Percentiles rank a stretch among this genome's conserved stretches.
Evolutionary conservation across 2,329 filamentous ascomycete species (phyloP).

Genomic region (Exophiala mesophila): DNA sequence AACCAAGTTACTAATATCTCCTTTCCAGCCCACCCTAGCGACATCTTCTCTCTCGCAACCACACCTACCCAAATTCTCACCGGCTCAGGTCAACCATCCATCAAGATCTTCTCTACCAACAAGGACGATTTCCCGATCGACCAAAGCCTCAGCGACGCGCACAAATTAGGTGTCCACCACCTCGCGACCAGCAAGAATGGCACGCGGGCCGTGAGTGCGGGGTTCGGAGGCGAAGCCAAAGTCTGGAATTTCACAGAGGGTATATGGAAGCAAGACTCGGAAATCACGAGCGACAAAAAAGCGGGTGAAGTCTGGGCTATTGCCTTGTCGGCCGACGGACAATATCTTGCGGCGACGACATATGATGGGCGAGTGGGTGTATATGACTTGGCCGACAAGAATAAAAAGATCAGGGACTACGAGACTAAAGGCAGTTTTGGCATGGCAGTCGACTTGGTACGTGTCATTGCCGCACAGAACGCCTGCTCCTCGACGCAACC

Average conservation of each 20-base stretch:
- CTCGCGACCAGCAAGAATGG: constrained; percentile 67
- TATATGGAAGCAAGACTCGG: constrained; percentile 49
- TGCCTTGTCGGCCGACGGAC: constrained; percentile 76
- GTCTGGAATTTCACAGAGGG: constrained; percentile 65
- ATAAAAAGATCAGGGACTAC: constrained; percentile 70
- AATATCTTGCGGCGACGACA: constrained; percentile 79
- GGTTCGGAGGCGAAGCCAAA: constrained; percentile 84
- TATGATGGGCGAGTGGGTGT: constrained; percentile 85
- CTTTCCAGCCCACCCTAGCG: constrained; percentile 74
- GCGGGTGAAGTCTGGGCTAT: constrained; percentile 81
- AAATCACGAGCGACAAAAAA: constrained; percentile 44
- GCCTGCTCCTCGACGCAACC: too few species aligned
- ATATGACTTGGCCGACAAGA: constrained; percentile 61
- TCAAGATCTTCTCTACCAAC: constrained; percentile 78
- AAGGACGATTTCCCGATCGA: constrained; percentile 67
- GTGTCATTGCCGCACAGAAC: too few species aligned
- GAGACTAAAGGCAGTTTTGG: constrained; percentile 93
- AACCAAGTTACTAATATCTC: constrained; percentile 30
- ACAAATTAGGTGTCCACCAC: constrained; percentile 89
- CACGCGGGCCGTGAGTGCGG: constrained; percentile 70
- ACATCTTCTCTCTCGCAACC: constrained; percentile 78
- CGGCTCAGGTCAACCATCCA: constrained; percentile 74
- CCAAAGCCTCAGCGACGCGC: constrained; percentile 74
- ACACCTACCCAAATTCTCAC: constrained; percentile 72
- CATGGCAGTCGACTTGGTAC: constrained; percentile 73